These are phyloP conservation scores for Globisporangium acanthophoron DNA, from an alignment of 352 stramenopile genomes.

Conservation along the genomic window DNA sequence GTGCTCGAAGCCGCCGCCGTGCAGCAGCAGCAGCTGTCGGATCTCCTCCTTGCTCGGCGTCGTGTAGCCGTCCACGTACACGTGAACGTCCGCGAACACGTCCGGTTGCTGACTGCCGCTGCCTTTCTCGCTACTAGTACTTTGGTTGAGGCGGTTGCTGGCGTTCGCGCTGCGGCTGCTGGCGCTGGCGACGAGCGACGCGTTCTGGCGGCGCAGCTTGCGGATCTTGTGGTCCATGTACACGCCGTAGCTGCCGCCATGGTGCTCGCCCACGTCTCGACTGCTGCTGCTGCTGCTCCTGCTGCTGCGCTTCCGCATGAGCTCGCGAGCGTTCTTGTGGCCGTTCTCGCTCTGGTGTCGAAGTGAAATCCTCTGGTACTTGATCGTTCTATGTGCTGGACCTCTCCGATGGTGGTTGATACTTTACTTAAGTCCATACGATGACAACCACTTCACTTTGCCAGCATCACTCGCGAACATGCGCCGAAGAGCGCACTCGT, in stretches of 20 bases:
- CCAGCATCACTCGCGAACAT: neutral
- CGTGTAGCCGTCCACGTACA: constrained; percentile 88
- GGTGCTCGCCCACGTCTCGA: constrained; percentile 53
- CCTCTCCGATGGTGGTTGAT: neutral
- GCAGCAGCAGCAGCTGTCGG: constrained; percentile 60
- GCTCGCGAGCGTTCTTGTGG: neutral
- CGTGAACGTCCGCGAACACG: constrained; percentile 73
- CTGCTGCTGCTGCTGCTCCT: neutral
- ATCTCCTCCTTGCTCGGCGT: constrained; percentile 82
- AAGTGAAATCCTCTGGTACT: neutral
- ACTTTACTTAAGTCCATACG: neutral
- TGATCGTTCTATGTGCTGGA: neutral
- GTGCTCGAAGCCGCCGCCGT: constrained; percentile 85
- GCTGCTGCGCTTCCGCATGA: neutral
- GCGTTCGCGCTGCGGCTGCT: neutral
- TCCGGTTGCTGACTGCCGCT: neutral
- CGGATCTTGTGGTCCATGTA: constrained; percentile 92
- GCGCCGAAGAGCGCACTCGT: neutral
- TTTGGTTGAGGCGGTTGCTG: constrained; percentile 3
- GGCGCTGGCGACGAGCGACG: constrained; percentile 15
- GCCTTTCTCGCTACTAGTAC: neutral
- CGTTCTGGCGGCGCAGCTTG: constrained; percentile 80
- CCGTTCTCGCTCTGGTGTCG: neutral
- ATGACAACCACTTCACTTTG: neutral
- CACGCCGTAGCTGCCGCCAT: constrained; percentile 81